phyloP scores from a whole-genome alignment of 2,329 filamentous ascomycete species.

The Monilinia fructicola region DNA sequence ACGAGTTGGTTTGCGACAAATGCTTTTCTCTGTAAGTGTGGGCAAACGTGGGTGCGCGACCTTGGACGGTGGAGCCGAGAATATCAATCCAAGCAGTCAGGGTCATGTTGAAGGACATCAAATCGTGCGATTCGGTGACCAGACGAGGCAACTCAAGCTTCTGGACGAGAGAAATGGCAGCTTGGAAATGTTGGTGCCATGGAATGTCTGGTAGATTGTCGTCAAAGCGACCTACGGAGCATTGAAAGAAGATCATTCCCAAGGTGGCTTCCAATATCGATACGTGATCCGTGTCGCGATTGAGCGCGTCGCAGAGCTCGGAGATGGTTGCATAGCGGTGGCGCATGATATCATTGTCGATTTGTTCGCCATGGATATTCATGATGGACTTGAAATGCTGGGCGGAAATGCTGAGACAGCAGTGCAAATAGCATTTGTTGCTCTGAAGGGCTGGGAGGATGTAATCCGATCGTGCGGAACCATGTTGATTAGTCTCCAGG shows the following conservation, averaged over 20 bases:
- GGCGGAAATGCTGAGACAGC: constrained; percentile 88
- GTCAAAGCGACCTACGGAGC: constrained; percentile 81
- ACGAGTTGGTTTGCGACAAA: constrained; percentile 61
- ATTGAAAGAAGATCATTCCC: constrained; percentile 95
- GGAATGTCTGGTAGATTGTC: constrained; percentile 87
- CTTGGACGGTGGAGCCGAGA: constrained; percentile 87
- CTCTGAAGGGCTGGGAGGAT: constrained; percentile 84
- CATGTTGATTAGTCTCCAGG: constrained; percentile 84
- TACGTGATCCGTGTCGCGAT: constrained; percentile 76
- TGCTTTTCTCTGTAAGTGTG: constrained; percentile 97
- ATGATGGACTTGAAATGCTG: constrained; percentile 85
- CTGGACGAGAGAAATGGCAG: constrained; percentile 78
- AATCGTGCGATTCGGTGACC: constrained; percentile 55
- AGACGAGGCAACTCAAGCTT: constrained; percentile 76
- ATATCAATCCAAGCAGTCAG: constrained; percentile 96
- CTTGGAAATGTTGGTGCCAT: constrained; percentile 97
- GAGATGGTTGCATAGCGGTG: constrained; percentile 88
- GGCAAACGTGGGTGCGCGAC: constrained; percentile 80
- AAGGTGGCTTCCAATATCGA: constrained; percentile 90
- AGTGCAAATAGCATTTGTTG: constrained; percentile 93
- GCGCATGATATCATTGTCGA: constrained; percentile 87
- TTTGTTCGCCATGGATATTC: constrained; percentile 65
- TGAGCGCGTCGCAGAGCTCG: constrained; percentile 78
- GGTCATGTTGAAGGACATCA: constrained; percentile 82
- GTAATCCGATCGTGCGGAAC: constrained; percentile 75